A percentile compares a stretch with the other conserved stretches of the same genome.
Conservation (phyloP, 2,329 filamentous ascomycete genomes). For the Pseudocercospora macadamiae region DNA sequence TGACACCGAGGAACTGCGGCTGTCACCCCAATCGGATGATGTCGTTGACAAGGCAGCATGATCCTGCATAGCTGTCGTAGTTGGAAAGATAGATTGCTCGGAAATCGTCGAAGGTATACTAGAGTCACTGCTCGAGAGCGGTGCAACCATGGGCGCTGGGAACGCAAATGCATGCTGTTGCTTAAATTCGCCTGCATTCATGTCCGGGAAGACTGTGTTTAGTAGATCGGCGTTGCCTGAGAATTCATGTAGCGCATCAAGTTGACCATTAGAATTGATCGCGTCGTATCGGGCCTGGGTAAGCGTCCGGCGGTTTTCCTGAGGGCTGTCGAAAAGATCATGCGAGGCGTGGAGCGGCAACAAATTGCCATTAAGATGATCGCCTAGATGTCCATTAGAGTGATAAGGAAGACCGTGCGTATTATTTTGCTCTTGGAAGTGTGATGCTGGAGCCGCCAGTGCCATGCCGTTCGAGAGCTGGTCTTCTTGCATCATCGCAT, state of each 20-base stretch:
- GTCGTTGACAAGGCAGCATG: conserved; percentile 29
- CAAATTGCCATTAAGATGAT: conserved; percentile 16
- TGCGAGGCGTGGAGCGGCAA: conserved; percentile 14
- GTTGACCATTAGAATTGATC: conserved; percentile 31
- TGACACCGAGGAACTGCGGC: conserved; percentile 38
- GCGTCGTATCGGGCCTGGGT: conserved; percentile 43
- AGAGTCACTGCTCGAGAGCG: conserved; percentile 34
- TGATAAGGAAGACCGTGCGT: conserved; percentile 15
- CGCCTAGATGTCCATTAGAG: background rate
- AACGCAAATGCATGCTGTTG: conserved; percentile 26
- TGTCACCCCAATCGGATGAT: conserved; percentile 37
- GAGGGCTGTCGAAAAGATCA: conserved; percentile 37
- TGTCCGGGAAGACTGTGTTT: conserved; percentile 30
- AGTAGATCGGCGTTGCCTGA: conserved; percentile 24
- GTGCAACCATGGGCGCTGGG: conserved; percentile 21
- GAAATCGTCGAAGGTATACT: conserved; percentile 34
- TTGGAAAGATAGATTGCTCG: conserved; percentile 33
- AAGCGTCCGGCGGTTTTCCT: conserved; percentile 41
- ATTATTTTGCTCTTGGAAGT: conserved; percentile 16
- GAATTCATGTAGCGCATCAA: conserved; percentile 22
- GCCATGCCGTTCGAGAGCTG: conserved; percentile 18
- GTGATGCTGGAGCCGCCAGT: conserved; percentile 9
- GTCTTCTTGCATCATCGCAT: conserved; percentile 36
- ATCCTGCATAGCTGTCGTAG: conserved; percentile 29
- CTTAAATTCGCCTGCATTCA: conserved; percentile 29